phyloP scores from a whole-genome alignment of 2,329 filamentous ascomycete genomes.

The Fusarium nodosum region DNA sequence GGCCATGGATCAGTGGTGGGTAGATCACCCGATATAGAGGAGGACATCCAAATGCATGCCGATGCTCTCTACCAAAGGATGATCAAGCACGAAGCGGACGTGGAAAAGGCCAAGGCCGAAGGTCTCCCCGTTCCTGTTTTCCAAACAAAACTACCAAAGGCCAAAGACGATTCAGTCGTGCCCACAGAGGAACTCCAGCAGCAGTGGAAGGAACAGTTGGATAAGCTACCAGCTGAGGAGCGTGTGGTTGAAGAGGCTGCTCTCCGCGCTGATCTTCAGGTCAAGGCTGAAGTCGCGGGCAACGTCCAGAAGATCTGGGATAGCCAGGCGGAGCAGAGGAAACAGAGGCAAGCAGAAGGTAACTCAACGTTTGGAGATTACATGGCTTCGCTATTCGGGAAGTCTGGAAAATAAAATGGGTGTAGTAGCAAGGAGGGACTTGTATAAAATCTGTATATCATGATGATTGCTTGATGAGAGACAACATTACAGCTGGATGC shows the following conservation, averaged over 20 bases:
- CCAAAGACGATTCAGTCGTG: conserved; percentile 43
- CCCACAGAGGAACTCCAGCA: conserved; percentile 64
- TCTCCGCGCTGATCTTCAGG: conserved; percentile 71
- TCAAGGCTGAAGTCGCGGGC: conserved; percentile 72
- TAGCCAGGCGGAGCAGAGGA: conserved; percentile 67
- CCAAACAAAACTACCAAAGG: conserved; percentile 65
- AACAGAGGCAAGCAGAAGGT: conserved; percentile 56
- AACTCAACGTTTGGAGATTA: conserved; percentile 52
- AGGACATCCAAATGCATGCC: conserved; percentile 95
- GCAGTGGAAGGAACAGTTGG: conserved; percentile 67
- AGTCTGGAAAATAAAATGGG: conserved; percentile 46
- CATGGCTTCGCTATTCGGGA: conserved; percentile 51
- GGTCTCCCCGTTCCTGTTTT: conserved; percentile 72
- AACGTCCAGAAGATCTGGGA: conserved; percentile 61
- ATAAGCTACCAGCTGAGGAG: conserved; percentile 70
- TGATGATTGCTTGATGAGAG: not conserved
- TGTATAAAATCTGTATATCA: conserved; percentile 45
- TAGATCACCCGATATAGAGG: conserved; percentile 76
- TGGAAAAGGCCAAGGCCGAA: conserved; percentile 76
- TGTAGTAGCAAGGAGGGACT: not conserved
- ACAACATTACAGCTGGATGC: not conserved
- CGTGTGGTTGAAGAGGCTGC: conserved; percentile 73
- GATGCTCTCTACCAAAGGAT: conserved; percentile 91
- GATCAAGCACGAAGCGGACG: conserved; percentile 81
- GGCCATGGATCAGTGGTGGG: conserved; percentile 83